Conservation (phyloP, 2,329 filamentous ascomycete species). For the Cytospora paraplurivora region DNA sequence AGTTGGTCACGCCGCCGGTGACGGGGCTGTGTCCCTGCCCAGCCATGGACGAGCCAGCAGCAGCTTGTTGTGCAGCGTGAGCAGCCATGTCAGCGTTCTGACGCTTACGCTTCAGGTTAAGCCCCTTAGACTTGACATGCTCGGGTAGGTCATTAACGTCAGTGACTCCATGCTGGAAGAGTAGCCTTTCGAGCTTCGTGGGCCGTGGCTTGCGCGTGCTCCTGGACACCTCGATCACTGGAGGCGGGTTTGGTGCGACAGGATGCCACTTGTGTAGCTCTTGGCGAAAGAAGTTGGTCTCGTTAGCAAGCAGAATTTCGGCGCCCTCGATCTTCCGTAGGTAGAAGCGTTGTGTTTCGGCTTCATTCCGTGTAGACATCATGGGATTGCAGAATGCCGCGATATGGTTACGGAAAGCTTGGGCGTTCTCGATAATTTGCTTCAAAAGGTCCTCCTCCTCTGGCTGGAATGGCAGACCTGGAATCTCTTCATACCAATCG, state of each 20-base stretch:
- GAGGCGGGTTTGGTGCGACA: conserved; percentile 82
- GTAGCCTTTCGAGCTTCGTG: conserved; percentile 94
- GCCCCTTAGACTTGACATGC: conserved; percentile 76
- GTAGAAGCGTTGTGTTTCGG: conserved; percentile 90
- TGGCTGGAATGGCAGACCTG: conserved; percentile 83
- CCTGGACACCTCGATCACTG: conserved; percentile 81
- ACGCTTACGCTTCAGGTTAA: conserved; percentile 72
- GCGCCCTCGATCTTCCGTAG: conserved; percentile 96
- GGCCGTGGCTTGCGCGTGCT: conserved; percentile 94
- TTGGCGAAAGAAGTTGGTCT: conserved; percentile 98
- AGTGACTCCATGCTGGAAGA: conserved; percentile 84
- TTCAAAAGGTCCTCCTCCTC: conserved; percentile 87
- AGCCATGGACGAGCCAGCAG: conserved; percentile 18
- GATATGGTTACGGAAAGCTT: conserved; percentile 82
- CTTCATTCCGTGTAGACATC: conserved; percentile 80
- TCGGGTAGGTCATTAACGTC: conserved; percentile 89
- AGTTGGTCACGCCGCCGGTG: conserved; percentile 37
- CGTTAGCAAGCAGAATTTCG: conserved; percentile 84
- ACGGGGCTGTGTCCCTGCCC: conserved; percentile 41
- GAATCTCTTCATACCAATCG: conserved; percentile 81
- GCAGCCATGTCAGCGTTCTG: conserved; percentile 58
- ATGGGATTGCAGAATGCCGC: conserved; percentile 78
- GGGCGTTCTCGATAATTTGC: conserved; percentile 84
- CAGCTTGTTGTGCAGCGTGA: conserved; percentile 28
- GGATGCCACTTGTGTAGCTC: conserved; percentile 94